Evolutionary conservation across 495 filamentous ascomycete species (phyloP).

Genomic region (Hyphodiscus hymeniophilus): DNA sequence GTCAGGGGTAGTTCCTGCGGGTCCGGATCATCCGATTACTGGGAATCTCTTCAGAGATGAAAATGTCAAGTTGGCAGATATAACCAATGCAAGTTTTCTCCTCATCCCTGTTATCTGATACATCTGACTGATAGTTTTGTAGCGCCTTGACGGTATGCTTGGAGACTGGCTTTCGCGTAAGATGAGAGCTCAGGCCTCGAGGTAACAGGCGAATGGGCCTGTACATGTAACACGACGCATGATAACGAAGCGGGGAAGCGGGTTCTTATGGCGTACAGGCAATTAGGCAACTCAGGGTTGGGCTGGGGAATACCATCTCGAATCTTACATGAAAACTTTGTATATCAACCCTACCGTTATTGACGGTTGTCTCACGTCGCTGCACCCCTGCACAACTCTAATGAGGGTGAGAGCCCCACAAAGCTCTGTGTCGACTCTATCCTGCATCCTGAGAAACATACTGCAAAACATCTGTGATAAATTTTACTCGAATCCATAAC

Average conservation of each 20-base stretch:
- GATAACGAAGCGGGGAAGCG: constrained; percentile 8
- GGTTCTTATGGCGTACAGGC: constrained; percentile 6
- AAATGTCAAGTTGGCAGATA: constrained; percentile 70
- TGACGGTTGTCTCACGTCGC: background rate
- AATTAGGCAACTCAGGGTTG: background rate
- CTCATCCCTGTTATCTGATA: background rate
- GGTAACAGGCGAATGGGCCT: constrained; percentile 9
- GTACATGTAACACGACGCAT: constrained; percentile 22
- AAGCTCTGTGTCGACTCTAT: too few species aligned
- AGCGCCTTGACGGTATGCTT: constrained; percentile 78
- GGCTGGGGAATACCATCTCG: background rate
- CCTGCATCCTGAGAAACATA: too few species aligned
- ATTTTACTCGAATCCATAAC: too few species aligned
- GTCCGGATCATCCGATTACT: constrained; percentile 76
- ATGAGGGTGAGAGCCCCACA: too few species aligned
- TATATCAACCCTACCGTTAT: background rate
- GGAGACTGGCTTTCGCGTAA: constrained; percentile 72
- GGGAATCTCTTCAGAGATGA: constrained; percentile 76
- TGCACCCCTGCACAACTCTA: too few species aligned
- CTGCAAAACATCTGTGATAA: too few species aligned
- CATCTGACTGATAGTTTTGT: constrained; percentile 12
- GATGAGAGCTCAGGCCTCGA: constrained; percentile 36
- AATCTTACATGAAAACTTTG: background rate
- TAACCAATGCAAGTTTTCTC: constrained; percentile 53
- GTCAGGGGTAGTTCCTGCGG: constrained; percentile 64